Evolutionary conservation across 179 eudicot species (phyloP), one percentile per base, ranked within the genome.

Genomic region (Heliamphora pulchella): DNA sequence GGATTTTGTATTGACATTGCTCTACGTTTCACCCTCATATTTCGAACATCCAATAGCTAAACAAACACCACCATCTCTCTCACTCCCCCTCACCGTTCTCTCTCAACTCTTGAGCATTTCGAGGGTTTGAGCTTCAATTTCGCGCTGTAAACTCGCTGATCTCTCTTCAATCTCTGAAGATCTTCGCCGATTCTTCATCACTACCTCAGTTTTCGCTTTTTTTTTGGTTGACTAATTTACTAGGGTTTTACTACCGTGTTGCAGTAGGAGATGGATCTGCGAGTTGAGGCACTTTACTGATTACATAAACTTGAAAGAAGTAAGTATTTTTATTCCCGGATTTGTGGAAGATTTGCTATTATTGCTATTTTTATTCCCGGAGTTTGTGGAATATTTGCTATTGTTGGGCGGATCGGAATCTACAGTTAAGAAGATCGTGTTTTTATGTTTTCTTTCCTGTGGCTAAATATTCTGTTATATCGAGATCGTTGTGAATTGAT

Each of bases 61-160:
- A 75, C 46, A 50, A 75, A 17, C 17, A 55, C 50, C 22, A 7
- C 7, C 58, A 3, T 1, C 63, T 1, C n/a, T 59, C n/a, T 11
- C 22, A 4, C 8, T 13, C 5, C 71, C 43, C 44, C 1, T 62
- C 17, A 17, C 54, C 39, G 5, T 17, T 55, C 55, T 71, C 13
- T 55, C 5, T 74, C 54, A 62, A 63, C 53, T 54, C 44, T 57
- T 53, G 41, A 51, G 63, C 74, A 65, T 75, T 75, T 41, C 75
- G 10, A 75, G 74, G 82, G 68, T 75, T 81, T 66, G 7, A 75
- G 67, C 47, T 76, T 81, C 57, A 5, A 10, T 55, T 67, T 50
- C 20, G 64, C 74, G 20, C 22, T 9, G 1, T 39, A 70, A 14
- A 6, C 77, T 54, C 50, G 22, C 68, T 64, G 1, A 5, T 31